A percentile compares a stretch with the other conserved stretches of the same genome.
phyloP scores from a whole-genome alignment of 306 rosid genomes.

The Vigna unguiculata region DNA sequence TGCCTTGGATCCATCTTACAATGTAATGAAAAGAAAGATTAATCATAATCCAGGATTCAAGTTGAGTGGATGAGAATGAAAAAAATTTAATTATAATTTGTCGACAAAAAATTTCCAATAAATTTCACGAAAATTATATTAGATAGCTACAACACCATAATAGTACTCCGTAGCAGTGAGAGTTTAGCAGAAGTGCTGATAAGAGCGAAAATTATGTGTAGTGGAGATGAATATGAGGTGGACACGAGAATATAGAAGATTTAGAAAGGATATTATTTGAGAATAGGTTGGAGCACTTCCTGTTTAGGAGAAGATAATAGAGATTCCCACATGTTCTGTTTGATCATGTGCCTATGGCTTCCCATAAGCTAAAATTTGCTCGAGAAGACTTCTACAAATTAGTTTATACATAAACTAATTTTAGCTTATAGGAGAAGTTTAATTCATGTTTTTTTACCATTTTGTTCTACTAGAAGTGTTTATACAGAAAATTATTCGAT shows the following conservation, averaged over 20 bases:
- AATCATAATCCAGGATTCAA: constrained; percentile 12
- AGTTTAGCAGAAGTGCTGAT: neutral
- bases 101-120: neutral
- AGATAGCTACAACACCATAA: neutral
- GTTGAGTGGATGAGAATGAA: constrained; percentile 5
- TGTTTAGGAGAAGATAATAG: constrained; percentile 16
- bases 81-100: constrained; percentile 11
- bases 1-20: neutral
- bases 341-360: constrained; percentile 2
- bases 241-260: constrained; percentile 16
- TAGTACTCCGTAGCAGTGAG: neutral
- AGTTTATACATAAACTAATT: no score
- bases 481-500: neutral
- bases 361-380: neutral
- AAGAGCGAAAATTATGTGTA: constrained; percentile 15
- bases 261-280: constrained; percentile 28
- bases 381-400: neutral
- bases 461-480: neutral
- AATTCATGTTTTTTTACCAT: neutral
- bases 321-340: neutral
- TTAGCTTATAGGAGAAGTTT: neutral
- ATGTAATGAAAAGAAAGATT: constrained; percentile 19
- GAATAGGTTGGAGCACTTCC: constrained; percentile 2
- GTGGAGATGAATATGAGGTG: neutral
- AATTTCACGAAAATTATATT: neutral